Evolutionary conservation across 768 basidiomycete genomes (phyloP).

Genomic region (Lentinula raphanica): DNA sequence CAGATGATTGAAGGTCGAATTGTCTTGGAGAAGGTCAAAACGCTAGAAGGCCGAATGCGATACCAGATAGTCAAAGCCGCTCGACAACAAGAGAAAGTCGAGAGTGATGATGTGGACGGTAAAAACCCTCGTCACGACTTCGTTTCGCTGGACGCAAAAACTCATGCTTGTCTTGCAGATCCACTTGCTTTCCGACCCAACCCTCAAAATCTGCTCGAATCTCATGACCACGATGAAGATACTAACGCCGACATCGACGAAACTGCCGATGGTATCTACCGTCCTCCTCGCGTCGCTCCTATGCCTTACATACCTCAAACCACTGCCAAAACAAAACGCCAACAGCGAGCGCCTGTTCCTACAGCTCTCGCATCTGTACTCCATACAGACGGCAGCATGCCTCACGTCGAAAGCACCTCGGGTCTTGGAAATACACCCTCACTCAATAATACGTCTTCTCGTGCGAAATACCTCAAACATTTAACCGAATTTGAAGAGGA

Average conservation of each 20-base stretch:
- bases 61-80: conserved; percentile 91
- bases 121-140: conserved; percentile 13
- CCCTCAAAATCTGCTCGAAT: conserved; percentile 61
- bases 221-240: conserved; percentile 30
- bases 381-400: conserved; percentile 48
- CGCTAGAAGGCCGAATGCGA: conserved; percentile 79
- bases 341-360: conserved; percentile 53
- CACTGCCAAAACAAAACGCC: conserved; percentile 41
- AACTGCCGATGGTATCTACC: conserved; percentile 49
- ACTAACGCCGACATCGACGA: conserved; percentile 12
- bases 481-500: conserved; percentile 92
- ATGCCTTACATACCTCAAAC: conserved; percentile 71
- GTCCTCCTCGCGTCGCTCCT: conserved; percentile 83
- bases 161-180: conserved; percentile 45
- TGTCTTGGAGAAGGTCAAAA: conserved; percentile 83
- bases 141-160: not conserved
- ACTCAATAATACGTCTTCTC: conserved; percentile 54
- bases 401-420: conserved; percentile 57
- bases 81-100: conserved; percentile 46
- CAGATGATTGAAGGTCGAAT: conserved; percentile 74
- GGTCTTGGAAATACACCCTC: conserved; percentile 46
- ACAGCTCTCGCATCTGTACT: conserved; percentile 52
- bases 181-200: conserved; percentile 92
- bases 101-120: conserved; percentile 53
- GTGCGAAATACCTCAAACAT: conserved; percentile 73